A percentile compares a stretch with the other conserved stretches of the same genome.
Evolutionary conservation across 1,139 yeast genomes (phyloP).

Genomic region (Sugiyamaella neomexicana): DNA sequence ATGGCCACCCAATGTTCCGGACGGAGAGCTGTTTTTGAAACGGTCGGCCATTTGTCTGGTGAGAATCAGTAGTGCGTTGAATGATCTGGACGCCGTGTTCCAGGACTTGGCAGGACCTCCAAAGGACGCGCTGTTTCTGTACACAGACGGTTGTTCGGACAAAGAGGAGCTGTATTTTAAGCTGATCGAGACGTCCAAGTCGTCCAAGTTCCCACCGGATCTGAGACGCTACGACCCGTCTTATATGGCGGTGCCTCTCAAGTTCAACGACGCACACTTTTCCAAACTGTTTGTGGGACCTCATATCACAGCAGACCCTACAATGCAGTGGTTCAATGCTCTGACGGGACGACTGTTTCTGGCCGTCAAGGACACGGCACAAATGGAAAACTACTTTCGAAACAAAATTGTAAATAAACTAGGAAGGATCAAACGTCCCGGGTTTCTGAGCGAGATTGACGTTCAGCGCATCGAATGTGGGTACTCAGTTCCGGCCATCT

Average conservation of each 20-base stretch:
- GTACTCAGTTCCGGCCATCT: conserved; percentile 72
- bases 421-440: conserved; percentile 79
- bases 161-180: conserved; percentile 95
- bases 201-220: conserved; percentile 15
- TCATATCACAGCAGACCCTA: conserved; percentile 77
- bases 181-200: conserved; percentile 70
- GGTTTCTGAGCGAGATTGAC: conserved; percentile 78
- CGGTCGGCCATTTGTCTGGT: conserved; percentile 71
- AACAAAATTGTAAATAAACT: conserved; percentile 68
- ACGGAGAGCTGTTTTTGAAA: conserved; percentile 77
- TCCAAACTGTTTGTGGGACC: conserved; percentile 70
- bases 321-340: conserved; percentile 90
- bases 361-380: conserved; percentile 68
- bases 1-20: conserved; percentile 81
- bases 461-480: conserved; percentile 78
- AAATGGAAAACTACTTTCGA: conserved; percentile 57
- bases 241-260: conserved; percentile 68
- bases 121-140: conserved; percentile 65
- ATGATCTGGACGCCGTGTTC: conserved; percentile 23
- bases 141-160: conserved; percentile 72
- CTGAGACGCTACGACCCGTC: conserved; percentile 43
- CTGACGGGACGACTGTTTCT: conserved; percentile 77
- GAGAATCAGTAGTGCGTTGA: conserved; percentile 22
- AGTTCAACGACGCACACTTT: conserved; percentile 69
- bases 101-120: conserved; percentile 42